Base-by-base conservation (phyloP, 2,329 filamentous ascomycete genomes). In the Phaeosphaeriaceae sp. region DNA sequence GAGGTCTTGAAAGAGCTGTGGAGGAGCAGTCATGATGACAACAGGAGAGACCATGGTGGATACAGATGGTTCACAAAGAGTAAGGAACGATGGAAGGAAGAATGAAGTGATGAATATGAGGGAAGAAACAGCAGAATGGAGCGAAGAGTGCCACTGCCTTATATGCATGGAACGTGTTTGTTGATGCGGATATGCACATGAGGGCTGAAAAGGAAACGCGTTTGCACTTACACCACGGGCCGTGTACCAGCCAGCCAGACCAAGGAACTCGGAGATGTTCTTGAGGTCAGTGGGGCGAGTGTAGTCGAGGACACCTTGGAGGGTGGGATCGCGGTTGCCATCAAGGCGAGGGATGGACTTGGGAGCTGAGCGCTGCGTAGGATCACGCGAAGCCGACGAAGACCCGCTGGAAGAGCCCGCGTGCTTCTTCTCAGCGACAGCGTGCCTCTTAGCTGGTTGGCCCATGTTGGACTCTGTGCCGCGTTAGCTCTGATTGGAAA, bases 211-310 rank as follows among this genome's bases (percentile, higher is more conserved):
- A 10, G 33, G 46, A 33, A 45, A 51, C 36, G 56, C n/a, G 59
- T 63, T 65, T 70, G 60, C 57, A 74, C 73, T 73, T 76, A 78
- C 75, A 58, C 76, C 76, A 58, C 74, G 75, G 58, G 74, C 73
- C 33, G 61, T 51, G 46, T 71, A 75, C 74, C 73, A 77, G 21
- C 75, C 76, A 31, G 50, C 58, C 15, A 76, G 58, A 46, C 75
- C 75, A 22, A 78, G 63, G 40, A 73, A 70, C 45, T 78, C 76
- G 7, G 73, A 73, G 22, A 78, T 65, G 57, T 76, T 77, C 68
- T 74, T 76, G 48, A 76, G 63, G 31, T 73, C 69, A 20, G 53
- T 67, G 9, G 62, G 56, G 17, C 64, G 62, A 40, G 65, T 67
- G 62, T 76, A 76, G 6, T 75, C 70, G 21, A 59, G 19, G 22